Percentiles rank a stretch among this genome's conserved stretches.
Evolutionary conservation across 2,329 filamentous ascomycete genomes (phyloP).

Genomic region (Phaeosphaeria sp.): DNA sequence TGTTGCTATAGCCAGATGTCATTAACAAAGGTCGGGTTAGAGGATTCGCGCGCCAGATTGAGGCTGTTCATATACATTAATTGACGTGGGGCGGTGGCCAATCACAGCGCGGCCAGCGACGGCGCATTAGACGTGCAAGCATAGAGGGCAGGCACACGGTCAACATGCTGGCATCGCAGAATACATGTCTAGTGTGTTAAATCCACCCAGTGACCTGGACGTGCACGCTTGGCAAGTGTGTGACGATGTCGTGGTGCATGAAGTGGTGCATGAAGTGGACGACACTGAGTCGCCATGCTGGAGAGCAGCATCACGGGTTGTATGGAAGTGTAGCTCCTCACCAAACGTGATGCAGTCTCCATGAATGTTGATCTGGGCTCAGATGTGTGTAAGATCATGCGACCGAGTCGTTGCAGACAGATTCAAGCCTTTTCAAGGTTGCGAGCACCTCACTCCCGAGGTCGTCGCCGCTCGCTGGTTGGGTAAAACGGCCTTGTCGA

Average conservation of each 20-base stretch:
- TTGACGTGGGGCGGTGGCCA: conserved; percentile 32
- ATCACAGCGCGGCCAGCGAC: conserved; percentile 18
- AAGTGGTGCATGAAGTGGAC: neutral
- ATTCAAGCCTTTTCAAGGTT: conserved; percentile 68
- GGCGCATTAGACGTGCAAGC: conserved; percentile 4
- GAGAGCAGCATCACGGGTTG: neutral
- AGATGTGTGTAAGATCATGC: conserved; percentile 18
- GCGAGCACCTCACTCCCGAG: conserved; percentile 71
- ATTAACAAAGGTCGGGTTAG: conserved; percentile 17
- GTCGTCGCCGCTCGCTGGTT: conserved; percentile 59
- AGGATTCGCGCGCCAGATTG: conserved; percentile 36
- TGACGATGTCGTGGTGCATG: neutral
- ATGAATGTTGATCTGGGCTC: neutral
- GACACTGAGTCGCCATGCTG: neutral
- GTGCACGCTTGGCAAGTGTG: neutral
- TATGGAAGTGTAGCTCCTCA: neutral
- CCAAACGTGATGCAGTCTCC: neutral
- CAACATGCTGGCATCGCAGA: neutral
- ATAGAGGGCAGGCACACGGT: conserved; percentile 10
- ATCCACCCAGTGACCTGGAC: neutral
- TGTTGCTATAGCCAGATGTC: conserved; percentile 32
- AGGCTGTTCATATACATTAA: conserved; percentile 46
- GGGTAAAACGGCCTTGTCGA: conserved; percentile 74
- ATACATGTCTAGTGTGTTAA: neutral
- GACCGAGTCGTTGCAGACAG: conserved; percentile 57